A percentile compares a stretch with the other conserved stretches of the same genome.
These are phyloP conservation scores for Trichoderma simmonsii DNA, from an alignment of 2,329 filamentous ascomycete species.

Conservation along the genomic window DNA sequence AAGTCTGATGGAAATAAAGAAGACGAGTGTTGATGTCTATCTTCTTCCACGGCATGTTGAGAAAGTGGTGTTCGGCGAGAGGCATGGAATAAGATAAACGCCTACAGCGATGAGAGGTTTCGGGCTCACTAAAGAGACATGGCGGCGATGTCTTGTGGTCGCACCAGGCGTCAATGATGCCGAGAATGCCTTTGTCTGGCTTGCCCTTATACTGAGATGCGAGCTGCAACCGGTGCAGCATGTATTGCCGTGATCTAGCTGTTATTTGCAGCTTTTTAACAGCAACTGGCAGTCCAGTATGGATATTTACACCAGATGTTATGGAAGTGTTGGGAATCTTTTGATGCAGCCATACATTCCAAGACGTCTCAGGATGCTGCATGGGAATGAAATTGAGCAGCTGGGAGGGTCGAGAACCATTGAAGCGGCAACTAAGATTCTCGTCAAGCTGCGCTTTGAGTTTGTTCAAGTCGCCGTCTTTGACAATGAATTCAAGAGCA, in stretches of 20 bases:
- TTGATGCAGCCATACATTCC: constrained; percentile 5
- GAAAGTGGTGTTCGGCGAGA: background rate
- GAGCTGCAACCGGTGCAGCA: background rate
- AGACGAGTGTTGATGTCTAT: background rate
- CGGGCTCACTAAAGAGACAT: background rate
- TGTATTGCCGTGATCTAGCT: background rate
- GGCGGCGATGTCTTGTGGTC: background rate
- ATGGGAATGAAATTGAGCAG: background rate
- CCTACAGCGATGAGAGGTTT: background rate
- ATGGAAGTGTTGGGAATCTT: background rate
- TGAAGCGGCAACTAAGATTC: background rate
- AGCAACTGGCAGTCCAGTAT: background rate
- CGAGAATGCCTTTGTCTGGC: background rate
- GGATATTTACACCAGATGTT: background rate
- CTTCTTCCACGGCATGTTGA: background rate
- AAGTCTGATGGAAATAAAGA: background rate
- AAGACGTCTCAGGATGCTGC: background rate
- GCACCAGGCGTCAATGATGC: background rate
- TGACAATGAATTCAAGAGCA: background rate
- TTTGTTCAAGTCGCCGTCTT: background rate
- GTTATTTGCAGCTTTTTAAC: background rate
- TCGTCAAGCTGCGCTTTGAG: background rate
- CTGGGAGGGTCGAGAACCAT: background rate
- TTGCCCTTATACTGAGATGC: background rate
- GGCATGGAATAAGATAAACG: background rate